Evolutionary conservation across 345 rosid genomes (phyloP).

Genomic region (Balakata baccata): DNA sequence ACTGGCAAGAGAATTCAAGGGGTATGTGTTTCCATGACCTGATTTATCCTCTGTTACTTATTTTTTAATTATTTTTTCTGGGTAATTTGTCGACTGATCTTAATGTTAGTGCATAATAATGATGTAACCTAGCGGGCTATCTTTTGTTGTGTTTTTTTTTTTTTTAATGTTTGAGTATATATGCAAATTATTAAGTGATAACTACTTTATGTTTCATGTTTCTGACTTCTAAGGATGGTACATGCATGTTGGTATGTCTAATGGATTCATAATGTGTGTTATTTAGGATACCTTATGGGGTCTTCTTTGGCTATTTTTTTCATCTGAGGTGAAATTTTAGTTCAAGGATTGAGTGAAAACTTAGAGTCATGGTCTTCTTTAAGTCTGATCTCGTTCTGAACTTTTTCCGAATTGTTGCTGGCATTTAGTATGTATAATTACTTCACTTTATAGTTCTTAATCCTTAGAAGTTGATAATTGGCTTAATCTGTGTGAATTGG

Average conservation of each 20-base stretch:
- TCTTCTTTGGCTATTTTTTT: not conserved
- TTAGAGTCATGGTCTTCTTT: not conserved
- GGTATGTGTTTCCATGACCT: slow-evolving; percentile 32
- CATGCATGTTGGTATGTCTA: not conserved
- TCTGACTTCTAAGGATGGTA: not conserved
- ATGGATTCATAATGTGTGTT: not conserved
- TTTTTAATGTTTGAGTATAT: no score
- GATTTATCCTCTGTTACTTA: not conserved
- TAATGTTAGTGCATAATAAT: not conserved
- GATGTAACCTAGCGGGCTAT: not conserved
- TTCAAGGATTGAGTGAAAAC: not conserved
- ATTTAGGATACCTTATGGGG: not conserved
- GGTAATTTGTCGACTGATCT: not conserved
- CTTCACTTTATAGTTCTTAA: not conserved
- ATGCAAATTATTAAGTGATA: not conserved
- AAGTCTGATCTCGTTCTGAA: not conserved
- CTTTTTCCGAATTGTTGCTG: no score
- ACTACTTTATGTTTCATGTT: not conserved
- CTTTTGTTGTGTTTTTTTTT: not conserved
- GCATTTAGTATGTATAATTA: no score
- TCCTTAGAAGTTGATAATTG: not conserved
- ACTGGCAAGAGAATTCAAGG: slow-evolving; percentile 94
- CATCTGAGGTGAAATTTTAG: not conserved
- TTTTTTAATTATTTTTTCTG: not conserved
- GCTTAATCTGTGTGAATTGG: not conserved